Conservation (phyloP, 371 early-diverging fungal species). For the Rhizopus arrhizus region DNA sequence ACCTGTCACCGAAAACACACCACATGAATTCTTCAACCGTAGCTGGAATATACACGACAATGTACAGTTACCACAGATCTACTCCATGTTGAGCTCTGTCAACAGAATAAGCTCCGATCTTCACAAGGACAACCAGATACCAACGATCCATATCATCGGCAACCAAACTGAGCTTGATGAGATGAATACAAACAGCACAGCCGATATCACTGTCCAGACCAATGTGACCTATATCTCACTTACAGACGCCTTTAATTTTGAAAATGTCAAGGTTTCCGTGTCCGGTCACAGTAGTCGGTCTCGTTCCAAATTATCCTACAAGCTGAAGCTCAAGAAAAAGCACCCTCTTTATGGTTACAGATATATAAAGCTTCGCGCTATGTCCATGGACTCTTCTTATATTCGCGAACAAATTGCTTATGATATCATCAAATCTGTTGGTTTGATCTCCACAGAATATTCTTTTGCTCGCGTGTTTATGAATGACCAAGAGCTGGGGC, state of each 20-base stretch:
- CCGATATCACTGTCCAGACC: conserved; percentile 10
- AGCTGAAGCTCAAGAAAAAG: conserved; percentile 31
- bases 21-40: conserved; percentile 25
- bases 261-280: conserved; percentile 18
- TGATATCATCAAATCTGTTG: conserved; percentile 42
- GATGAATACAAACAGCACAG: conserved; percentile 25
- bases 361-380: conserved; percentile 35
- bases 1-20: conserved; percentile 16
- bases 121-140: conserved; percentile 19
- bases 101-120: conserved; percentile 14
- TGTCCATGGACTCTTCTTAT: conserved; percentile 46
- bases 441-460: conserved; percentile 44
- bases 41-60: conserved; percentile 11
- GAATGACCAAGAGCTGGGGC: conserved; percentile 36
- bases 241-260: conserved; percentile 2
- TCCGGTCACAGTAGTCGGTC: conserved; percentile 32
- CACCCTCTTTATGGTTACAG: conserved; percentile 30
- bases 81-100: conserved; percentile 3
- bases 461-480: conserved; percentile 38
- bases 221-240: conserved; percentile 34
- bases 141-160: conserved; percentile 26
- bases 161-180: conserved; percentile 11
- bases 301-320: conserved; percentile 29
- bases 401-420: conserved; percentile 56
- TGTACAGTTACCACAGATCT: conserved; percentile 1